Percentiles rank a stretch among this genome's conserved stretches.
phyloP scores from a whole-genome alignment of 2,329 filamentous ascomycete species.

The Aspergillus sp. region DNA sequence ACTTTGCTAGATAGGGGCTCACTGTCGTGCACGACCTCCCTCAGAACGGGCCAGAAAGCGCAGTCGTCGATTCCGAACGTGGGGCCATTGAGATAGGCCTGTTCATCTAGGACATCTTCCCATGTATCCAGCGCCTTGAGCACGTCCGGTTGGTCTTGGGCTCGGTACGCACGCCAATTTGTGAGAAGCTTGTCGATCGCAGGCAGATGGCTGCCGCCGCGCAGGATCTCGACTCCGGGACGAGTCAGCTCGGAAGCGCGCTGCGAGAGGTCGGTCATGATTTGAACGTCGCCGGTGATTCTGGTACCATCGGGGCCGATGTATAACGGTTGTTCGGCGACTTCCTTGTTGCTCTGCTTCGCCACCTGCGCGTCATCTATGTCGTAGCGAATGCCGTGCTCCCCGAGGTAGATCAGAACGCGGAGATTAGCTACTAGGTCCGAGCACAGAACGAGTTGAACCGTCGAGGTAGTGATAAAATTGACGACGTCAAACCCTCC shows the following conservation, averaged over 20 bases:
- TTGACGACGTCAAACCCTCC: constrained; percentile 74
- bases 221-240: constrained; percentile 27
- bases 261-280: constrained; percentile 32
- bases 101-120: constrained; percentile 32
- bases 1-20: constrained; percentile 21
- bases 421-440: constrained; percentile 38
- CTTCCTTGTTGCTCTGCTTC: neutral
- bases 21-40: constrained; percentile 34
- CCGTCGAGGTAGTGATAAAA: constrained; percentile 40
- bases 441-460: constrained; percentile 31
- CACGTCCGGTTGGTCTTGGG: neutral
- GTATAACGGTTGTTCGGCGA: constrained; percentile 24
- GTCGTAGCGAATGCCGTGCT: constrained; percentile 40
- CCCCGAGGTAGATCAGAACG: constrained; percentile 37
- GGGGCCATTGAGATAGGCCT: constrained; percentile 36
- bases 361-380: constrained; percentile 2
- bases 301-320: constrained; percentile 27
- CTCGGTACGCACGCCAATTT: constrained; percentile 29
- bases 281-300: constrained; percentile 31
- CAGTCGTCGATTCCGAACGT: constrained; percentile 44
- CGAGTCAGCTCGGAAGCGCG: constrained; percentile 20
- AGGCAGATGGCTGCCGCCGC: constrained; percentile 27
- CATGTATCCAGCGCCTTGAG: constrained; percentile 28
- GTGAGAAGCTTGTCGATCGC: constrained; percentile 31
- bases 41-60: constrained; percentile 44